These are phyloP conservation scores for Beta macrorhiza DNA, from an alignment of 179 eudicot genomes.

Conservation along the genomic window DNA sequence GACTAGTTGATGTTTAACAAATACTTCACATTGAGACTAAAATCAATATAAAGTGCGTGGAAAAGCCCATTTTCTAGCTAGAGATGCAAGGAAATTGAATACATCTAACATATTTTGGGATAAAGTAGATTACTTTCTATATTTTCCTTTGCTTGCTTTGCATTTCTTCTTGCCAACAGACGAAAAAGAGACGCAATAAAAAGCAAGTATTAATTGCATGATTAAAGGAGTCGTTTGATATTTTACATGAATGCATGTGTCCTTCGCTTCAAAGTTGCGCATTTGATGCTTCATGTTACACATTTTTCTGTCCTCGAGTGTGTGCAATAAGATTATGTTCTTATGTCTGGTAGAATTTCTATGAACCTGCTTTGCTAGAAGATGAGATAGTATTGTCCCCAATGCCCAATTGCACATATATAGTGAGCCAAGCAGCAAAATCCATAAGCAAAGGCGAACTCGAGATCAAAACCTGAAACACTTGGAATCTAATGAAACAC, in stretches of 20 bases:
- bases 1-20: background rate
- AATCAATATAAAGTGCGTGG: background rate
- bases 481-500: background rate
- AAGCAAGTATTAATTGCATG: background rate
- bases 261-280: background rate
- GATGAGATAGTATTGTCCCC: background rate
- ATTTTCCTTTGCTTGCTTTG: slow-evolving; percentile 8
- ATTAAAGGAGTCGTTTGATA: background rate
- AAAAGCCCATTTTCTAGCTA: background rate
- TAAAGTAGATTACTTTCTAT: background rate
- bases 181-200: background rate
- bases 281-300: background rate
- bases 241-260: background rate
- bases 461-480: background rate
- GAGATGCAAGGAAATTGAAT: background rate
- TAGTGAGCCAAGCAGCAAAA: background rate
- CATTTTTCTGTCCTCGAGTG: background rate
- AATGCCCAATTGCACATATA: background rate
- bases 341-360: background rate
- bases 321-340: background rate
- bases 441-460: background rate
- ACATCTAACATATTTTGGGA: background rate
- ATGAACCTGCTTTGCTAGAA: background rate
- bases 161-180: background rate
- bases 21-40: background rate